Conservation (phyloP, 2,329 filamentous ascomycete species). For the Knufia fluminis region DNA sequence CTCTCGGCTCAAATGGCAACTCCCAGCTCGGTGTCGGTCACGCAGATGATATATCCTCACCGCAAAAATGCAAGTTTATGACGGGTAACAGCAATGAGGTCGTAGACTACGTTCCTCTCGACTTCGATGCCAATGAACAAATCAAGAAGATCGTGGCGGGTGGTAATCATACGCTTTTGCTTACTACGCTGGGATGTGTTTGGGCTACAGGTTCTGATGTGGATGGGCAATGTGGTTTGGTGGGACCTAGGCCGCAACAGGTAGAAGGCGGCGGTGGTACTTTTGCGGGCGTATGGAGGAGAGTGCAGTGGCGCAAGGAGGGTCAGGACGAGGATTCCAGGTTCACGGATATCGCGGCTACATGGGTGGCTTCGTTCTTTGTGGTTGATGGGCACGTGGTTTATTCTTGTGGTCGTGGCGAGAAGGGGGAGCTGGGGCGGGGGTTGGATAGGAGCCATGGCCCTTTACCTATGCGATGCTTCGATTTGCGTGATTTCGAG, state of each 20-base stretch:
- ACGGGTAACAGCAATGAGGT: constrained; percentile 28
- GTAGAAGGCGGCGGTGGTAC: background rate
- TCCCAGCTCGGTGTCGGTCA: constrained; percentile 66
- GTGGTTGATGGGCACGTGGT: constrained; percentile 40
- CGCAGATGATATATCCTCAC: constrained; percentile 59
- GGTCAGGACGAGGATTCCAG: constrained; percentile 11
- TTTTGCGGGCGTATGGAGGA: background rate
- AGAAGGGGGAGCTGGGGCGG: constrained; percentile 64
- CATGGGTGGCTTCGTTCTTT: constrained; percentile 67
- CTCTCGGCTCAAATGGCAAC: constrained; percentile 68
- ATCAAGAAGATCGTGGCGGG: constrained; percentile 48
- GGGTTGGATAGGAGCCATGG: constrained; percentile 32
- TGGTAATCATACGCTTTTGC: constrained; percentile 77
- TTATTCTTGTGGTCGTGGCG: constrained; percentile 56
- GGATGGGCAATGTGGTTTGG: constrained; percentile 36
- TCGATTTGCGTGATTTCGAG: constrained; percentile 13
- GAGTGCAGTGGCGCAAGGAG: background rate
- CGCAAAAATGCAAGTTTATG: constrained; percentile 52
- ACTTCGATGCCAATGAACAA: constrained; percentile 17
- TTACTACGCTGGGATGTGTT: constrained; percentile 50
- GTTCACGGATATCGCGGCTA: constrained; percentile 52
- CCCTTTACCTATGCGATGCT: constrained; percentile 6
- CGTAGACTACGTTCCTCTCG: constrained; percentile 27
- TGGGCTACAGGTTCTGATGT: constrained; percentile 58
- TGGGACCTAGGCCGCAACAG: background rate